These are phyloP conservation scores for Xanthoparmelia taractica DNA, from an alignment of 495 filamentous ascomycete genomes.

Conservation along the genomic window DNA sequence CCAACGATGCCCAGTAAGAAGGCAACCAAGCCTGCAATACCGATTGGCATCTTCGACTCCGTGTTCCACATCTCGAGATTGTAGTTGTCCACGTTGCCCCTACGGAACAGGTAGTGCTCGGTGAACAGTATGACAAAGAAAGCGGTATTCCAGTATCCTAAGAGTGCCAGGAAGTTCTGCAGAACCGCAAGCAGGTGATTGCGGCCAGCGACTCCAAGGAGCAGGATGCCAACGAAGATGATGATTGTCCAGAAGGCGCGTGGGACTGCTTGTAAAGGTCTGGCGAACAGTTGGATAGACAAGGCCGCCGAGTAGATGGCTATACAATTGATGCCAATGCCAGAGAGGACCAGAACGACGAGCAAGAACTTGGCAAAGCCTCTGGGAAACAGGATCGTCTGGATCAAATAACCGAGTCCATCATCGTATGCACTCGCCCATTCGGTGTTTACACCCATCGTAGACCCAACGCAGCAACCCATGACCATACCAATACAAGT, in stretches of 20 bases:
- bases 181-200: constrained; percentile 38
- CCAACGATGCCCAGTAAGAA: constrained; percentile 41
- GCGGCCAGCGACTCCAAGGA: constrained; percentile 41
- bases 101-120: constrained; percentile 55
- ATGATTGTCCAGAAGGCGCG: constrained; percentile 43
- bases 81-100: constrained; percentile 37
- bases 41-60: constrained; percentile 39
- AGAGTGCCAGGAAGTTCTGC: constrained; percentile 49
- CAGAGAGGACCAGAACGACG: constrained; percentile 32
- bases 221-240: constrained; percentile 37
- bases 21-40: constrained; percentile 39
- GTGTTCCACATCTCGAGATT: constrained; percentile 46
- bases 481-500: constrained; percentile 50
- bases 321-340: constrained; percentile 39
- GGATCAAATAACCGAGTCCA: constrained; percentile 53
- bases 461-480: constrained; percentile 47
- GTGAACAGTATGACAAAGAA: constrained; percentile 51
- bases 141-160: constrained; percentile 54
- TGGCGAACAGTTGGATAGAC: constrained; percentile 37
- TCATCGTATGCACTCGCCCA: constrained; percentile 43
- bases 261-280: constrained; percentile 34
- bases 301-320: constrained; percentile 41
- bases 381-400: constrained; percentile 46
- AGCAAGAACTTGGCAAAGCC: constrained; percentile 54
- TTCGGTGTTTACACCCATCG: constrained; percentile 40